Conservation (phyloP, 2,329 filamentous ascomycete species). For the Pseudocercospora macadamiae region DNA sequence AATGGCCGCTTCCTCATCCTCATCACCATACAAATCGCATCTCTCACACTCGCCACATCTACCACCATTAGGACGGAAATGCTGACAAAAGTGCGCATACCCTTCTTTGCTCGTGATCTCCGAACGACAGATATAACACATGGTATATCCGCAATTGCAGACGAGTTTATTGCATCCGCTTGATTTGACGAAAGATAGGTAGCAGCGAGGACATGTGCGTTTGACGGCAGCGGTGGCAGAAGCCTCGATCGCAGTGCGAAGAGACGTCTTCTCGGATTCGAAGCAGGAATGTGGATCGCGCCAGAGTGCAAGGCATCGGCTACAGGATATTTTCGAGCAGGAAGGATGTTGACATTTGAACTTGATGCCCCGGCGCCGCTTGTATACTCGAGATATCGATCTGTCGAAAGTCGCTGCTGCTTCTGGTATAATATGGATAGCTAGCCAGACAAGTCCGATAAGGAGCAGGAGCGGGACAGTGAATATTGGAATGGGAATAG, state of each 20-base stretch:
- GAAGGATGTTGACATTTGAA: conserved; percentile 74
- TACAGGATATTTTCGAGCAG: conserved; percentile 74
- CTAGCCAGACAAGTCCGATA: conserved; percentile 19
- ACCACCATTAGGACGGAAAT: conserved; percentile 82
- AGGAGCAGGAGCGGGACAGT: conserved; percentile 49
- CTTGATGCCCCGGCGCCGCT: conserved; percentile 70
- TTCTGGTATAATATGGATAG: conserved; percentile 20
- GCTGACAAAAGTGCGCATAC: conserved; percentile 93
- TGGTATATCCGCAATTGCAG: conserved; percentile 92
- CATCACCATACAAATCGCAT: conserved; percentile 54
- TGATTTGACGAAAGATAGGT: conserved; percentile 88
- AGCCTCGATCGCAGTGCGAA: conserved; percentile 87
- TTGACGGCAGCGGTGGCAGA: conserved; percentile 94
- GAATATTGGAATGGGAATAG: conserved; percentile 52
- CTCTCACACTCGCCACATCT: conserved; percentile 75
- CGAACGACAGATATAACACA: conserved; percentile 92
- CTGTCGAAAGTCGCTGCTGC: conserved; percentile 26
- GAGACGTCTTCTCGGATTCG: conserved; percentile 76
- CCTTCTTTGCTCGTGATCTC: conserved; percentile 65
- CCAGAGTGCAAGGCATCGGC: conserved; percentile 82
- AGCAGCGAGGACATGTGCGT: conserved; percentile 89
- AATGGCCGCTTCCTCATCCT: conserved; percentile 51
- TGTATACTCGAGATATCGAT: conserved; percentile 65
- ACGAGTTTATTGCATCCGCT: conserved; percentile 96
- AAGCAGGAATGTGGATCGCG: conserved; percentile 87